Percentiles rank a stretch among this genome's conserved stretches.
Evolutionary conservation across 2,329 filamentous ascomycete species (phyloP).

Genomic region (Tolypocladium album): DNA sequence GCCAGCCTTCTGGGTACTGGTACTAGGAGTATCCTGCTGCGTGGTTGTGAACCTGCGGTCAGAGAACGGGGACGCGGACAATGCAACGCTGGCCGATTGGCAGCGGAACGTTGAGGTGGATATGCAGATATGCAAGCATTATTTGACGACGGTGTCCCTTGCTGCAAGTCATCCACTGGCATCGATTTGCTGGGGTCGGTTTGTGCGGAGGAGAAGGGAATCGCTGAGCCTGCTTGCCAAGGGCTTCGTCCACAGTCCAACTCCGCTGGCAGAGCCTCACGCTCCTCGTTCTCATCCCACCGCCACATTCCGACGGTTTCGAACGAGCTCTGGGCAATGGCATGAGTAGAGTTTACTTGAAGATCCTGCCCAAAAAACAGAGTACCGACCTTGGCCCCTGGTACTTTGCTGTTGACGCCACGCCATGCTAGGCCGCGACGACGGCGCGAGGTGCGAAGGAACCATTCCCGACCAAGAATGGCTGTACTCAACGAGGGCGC

Average conservation of each 20-base stretch:
- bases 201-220: background rate
- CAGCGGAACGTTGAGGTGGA: background rate
- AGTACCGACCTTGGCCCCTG: background rate
- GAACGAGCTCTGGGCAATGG: background rate
- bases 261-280: background rate
- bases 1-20: background rate
- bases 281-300: background rate
- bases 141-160: background rate
- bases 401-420: background rate
- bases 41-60: background rate
- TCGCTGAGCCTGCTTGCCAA: no score
- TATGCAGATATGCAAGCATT: background rate
- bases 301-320: background rate
- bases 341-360: background rate
- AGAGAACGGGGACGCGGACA: background rate
- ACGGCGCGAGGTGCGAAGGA: background rate
- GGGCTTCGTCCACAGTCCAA: background rate
- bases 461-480: background rate
- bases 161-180: background rate
- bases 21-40: background rate
- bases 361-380: background rate
- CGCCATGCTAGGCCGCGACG: slow-evolving; percentile 1
- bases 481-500: background rate
- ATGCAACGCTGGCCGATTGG: background rate
- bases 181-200: background rate